Conservation (phyloP, 176 grass and related monocot species). For the Triticum timopheevii region DNA sequence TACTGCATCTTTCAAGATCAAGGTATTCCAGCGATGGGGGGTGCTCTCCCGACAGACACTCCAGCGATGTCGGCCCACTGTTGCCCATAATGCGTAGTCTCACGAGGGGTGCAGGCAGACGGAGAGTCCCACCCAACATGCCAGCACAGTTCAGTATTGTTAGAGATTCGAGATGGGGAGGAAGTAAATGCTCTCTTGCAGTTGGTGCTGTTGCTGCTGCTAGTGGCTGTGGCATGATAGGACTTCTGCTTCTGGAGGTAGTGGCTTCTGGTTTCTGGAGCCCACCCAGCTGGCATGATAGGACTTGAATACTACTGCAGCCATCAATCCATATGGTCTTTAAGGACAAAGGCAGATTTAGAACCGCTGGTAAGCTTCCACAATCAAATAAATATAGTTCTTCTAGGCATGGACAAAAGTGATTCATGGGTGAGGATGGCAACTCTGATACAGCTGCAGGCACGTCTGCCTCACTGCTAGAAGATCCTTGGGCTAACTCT, state of each 20-base stretch:
- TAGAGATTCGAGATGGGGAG: not conserved
- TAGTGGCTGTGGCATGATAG: not conserved
- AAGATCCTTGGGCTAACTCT: too few relatives aligned
- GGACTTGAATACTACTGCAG: too few relatives aligned
- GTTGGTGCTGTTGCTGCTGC: not conserved
- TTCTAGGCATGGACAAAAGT: too few relatives aligned
- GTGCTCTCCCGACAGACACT: not conserved
- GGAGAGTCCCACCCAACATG: not conserved
- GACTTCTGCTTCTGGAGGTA: too few relatives aligned
- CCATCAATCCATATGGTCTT: fast-evolving
- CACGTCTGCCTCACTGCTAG: too few relatives aligned
- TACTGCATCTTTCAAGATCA: not conserved
- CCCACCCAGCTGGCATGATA: not conserved
- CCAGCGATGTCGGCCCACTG: not conserved
- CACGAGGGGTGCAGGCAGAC: not conserved
- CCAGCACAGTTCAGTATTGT: fast-evolving
- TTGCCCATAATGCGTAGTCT: fast-evolving
- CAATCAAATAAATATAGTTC: fast-evolving
- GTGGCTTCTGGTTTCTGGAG: not conserved
- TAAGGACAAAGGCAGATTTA: fast-evolving
- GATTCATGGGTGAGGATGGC: too few relatives aligned
- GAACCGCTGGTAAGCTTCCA: too few relatives aligned
- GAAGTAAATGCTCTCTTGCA: not conserved
- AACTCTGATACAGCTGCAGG: too few relatives aligned
- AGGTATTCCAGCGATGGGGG: not conserved